phyloP scores from a whole-genome alignment of 495 filamentous ascomycete species.

The Cairneyella variabilis region DNA sequence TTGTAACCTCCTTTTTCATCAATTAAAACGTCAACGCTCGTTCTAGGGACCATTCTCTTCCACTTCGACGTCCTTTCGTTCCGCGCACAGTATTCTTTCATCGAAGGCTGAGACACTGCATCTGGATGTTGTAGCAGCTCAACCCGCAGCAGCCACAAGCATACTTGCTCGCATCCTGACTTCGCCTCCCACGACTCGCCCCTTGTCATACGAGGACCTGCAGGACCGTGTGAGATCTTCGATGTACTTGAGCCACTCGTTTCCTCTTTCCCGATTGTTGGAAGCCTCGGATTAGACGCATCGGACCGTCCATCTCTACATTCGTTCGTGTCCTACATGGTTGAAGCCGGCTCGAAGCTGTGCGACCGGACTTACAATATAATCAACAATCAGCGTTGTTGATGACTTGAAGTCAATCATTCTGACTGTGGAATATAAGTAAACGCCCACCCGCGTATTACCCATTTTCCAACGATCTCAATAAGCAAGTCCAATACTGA shows the following conservation, averaged over 20 bases:
- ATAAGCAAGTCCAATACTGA: slow-evolving; percentile 20
- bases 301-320: too few relatives aligned
- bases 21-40: background rate
- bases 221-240: background rate
- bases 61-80: background rate
- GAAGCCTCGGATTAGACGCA: background rate
- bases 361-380: too few relatives aligned
- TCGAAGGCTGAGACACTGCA: slow-evolving; percentile 10
- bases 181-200: background rate
- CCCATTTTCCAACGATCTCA: too few relatives aligned
- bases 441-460: too few relatives aligned
- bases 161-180: slow-evolving; percentile 5
- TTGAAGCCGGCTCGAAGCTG: too few relatives aligned
- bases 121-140: slow-evolving; percentile 10
- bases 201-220: background rate
- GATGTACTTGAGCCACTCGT: background rate
- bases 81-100: background rate
- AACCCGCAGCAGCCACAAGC: slow-evolving; percentile 17
- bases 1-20: background rate
- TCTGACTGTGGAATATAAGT: too few relatives aligned
- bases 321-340: too few relatives aligned
- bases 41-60: background rate
- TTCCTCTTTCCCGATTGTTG: slow-evolving; percentile 27
- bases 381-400: too few relatives aligned
- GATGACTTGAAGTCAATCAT: too few relatives aligned